phyloP scores from a whole-genome alignment of 441 rosid genomes.

The Jatropha podagrica region DNA sequence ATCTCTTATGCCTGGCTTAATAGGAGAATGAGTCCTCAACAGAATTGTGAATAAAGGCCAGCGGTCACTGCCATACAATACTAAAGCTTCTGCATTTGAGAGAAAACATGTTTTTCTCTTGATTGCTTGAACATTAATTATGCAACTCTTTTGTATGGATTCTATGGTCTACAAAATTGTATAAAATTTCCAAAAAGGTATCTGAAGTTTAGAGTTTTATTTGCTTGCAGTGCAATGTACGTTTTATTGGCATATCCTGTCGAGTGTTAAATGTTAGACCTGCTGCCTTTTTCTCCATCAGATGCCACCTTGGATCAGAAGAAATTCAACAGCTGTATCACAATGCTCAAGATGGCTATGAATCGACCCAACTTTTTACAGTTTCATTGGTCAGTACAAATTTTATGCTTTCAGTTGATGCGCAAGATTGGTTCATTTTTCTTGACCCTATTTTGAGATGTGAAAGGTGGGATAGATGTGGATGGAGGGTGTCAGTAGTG shows the following conservation, averaged over 20 bases:
- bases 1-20: no score
- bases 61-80: background rate
- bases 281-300: conserved; percentile 76
- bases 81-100: conserved; percentile 5
- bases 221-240: conserved; percentile 53
- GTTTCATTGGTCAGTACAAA: conserved; percentile 61
- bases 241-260: conserved; percentile 73
- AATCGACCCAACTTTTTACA: conserved; percentile 76
- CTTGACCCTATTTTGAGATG: background rate
- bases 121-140: background rate
- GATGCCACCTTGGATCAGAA: conserved; percentile 62
- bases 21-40: no score
- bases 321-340: conserved; percentile 67
- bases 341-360: conserved; percentile 83
- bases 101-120: background rate
- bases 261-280: conserved; percentile 81
- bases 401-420: conserved; percentile 2
- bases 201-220: conserved; percentile 12
- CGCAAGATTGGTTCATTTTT: background rate
- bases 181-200: background rate
- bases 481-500: background rate
- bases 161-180: background rate
- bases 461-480: background rate
- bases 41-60: background rate
- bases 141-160: background rate